Evolutionary conservation across 164 flowering plant genomes (phyloP).

Genomic region (Macadamia integrifolia): DNA sequence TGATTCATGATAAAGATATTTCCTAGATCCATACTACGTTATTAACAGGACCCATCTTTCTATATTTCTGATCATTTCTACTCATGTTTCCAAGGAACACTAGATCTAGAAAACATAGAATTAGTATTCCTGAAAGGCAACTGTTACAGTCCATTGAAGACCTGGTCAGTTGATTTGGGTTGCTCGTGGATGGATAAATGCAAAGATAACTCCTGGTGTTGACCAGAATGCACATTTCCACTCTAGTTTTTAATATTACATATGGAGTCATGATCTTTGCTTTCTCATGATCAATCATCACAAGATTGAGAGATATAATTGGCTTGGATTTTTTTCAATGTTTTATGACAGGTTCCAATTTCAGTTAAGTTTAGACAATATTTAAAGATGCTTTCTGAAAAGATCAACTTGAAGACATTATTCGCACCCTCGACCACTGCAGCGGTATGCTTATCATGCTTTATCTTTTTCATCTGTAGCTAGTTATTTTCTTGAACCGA

Average conservation of each 20-base stretch:
- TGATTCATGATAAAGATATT: too few species aligned
- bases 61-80: too few species aligned
- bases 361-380: slow-evolving; percentile 16
- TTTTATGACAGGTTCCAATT: slow-evolving; percentile 26
- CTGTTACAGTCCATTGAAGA: too few species aligned
- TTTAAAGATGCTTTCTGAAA: slow-evolving; percentile 13
- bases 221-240: too few species aligned
- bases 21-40: too few species aligned
- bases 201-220: too few species aligned
- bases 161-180: too few species aligned
- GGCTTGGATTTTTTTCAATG: not conserved
- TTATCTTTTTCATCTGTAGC: not conserved
- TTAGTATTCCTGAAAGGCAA: too few species aligned
- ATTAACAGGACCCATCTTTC: too few species aligned
- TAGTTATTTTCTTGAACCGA: not conserved
- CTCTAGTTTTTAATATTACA: not conserved
- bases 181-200: too few species aligned
- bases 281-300: not conserved
- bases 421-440: slow-evolving; percentile 59
- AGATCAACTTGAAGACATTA: slow-evolving; percentile 35
- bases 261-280: not conserved
- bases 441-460: slow-evolving; percentile 35
- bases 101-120: too few species aligned
- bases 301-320: not conserved
- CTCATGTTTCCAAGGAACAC: too few species aligned